Conservation (phyloP, 2,329 filamentous ascomycete genomes). For the Botryotinia calthae region DNA sequence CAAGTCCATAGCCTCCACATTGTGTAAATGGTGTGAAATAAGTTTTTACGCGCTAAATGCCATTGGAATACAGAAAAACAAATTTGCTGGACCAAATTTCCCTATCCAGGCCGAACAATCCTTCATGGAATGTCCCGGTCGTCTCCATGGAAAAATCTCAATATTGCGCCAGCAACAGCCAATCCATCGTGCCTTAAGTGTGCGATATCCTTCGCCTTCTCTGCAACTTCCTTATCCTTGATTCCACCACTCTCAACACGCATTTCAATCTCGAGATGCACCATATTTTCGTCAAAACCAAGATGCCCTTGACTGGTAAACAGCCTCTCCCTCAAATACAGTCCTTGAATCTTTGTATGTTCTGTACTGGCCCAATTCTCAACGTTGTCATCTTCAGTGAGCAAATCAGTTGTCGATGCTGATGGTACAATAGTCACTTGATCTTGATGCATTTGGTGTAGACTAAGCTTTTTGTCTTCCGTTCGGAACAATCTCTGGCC, state of each 20-base stretch:
- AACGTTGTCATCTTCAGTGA: constrained; percentile 44
- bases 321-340: constrained; percentile 65
- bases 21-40: neutral
- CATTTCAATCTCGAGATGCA: constrained; percentile 62
- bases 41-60: neutral
- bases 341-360: constrained; percentile 71
- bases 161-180: constrained; percentile 66
- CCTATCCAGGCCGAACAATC: neutral
- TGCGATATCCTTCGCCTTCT: constrained; percentile 66
- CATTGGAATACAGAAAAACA: neutral
- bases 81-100: neutral
- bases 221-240: constrained; percentile 67
- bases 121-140: constrained; percentile 21
- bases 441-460: constrained; percentile 88
- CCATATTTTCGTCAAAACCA: constrained; percentile 72
- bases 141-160: constrained; percentile 59
- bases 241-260: constrained; percentile 65
- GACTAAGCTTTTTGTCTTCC: constrained; percentile 46
- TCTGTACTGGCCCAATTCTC: constrained; percentile 63
- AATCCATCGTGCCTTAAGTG: constrained; percentile 74
- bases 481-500: constrained; percentile 65
- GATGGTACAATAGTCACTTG: constrained; percentile 51
- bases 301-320: constrained; percentile 85
- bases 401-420: constrained; percentile 48
- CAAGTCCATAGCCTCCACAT: neutral